A percentile compares a stretch with the other conserved stretches of the same genome.
phyloP scores from a whole-genome alignment of 1,139 yeast species.

The Saccharomycopsis crataegensis region DNA sequence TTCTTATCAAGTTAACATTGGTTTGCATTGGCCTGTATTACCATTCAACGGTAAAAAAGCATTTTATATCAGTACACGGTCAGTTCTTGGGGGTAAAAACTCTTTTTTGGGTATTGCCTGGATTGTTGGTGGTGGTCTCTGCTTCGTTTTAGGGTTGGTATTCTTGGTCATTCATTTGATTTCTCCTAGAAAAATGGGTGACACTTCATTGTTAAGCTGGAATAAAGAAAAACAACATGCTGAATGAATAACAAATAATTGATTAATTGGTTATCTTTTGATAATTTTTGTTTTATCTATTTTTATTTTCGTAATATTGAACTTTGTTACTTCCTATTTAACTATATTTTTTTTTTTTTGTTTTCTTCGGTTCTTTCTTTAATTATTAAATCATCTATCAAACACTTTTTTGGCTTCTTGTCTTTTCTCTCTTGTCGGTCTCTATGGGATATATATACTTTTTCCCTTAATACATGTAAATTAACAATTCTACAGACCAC shows the following conservation, averaged over 20 bases:
- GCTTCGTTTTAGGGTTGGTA: conserved; percentile 51
- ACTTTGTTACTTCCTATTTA: too few relatives aligned
- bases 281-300: too few relatives aligned
- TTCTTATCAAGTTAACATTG: conserved; percentile 62
- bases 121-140: conserved; percentile 90
- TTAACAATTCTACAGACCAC: too few relatives aligned
- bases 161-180: conserved; percentile 56
- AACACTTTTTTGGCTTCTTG: too few relatives aligned
- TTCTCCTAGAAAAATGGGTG: conserved; percentile 71
- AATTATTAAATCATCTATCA: too few relatives aligned
- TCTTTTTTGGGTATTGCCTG: conserved; percentile 81
- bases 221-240: conserved; percentile 36
- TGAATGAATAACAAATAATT: neutral
- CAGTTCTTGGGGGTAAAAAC: conserved; percentile 88
- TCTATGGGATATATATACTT: too few relatives aligned
- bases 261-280: too few relatives aligned
- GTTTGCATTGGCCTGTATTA: conserved; percentile 82
- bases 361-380: too few relatives aligned
- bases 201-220: conserved; percentile 67
- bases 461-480: too few relatives aligned
- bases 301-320: too few relatives aligned
- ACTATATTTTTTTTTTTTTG: too few relatives aligned
- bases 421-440: too few relatives aligned
- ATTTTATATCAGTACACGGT: conserved; percentile 71
- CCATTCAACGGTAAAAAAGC: conserved; percentile 79